A percentile compares a stretch with the other conserved stretches of the same genome.
phyloP scores from a whole-genome alignment of 306 rosid species.

The Citrullus amarus region DNA sequence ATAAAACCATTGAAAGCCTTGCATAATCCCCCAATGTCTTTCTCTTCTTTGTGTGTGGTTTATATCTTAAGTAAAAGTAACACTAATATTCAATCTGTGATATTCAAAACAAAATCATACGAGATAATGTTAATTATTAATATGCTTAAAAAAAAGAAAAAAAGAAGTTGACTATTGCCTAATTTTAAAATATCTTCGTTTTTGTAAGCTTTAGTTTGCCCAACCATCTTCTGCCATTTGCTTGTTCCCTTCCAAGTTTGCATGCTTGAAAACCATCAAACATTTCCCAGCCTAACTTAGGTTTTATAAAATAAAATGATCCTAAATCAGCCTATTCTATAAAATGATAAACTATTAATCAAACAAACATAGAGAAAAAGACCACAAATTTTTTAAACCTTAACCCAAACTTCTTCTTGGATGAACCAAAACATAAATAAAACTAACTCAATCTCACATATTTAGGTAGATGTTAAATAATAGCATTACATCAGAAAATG shows the following conservation, averaged over 20 bases:
- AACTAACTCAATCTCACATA: no score
- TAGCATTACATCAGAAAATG: no score
- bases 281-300: conserved; percentile 10
- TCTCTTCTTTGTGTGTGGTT: background rate
- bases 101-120: background rate
- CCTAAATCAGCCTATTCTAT: no score
- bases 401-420: no score
- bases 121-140: background rate
- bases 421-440: no score
- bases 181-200: background rate
- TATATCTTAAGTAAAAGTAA: background rate
- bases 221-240: conserved; percentile 22
- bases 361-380: no score
- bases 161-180: background rate
- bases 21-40: background rate
- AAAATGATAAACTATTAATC: no score
- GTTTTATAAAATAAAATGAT: no score
- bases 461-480: no score
- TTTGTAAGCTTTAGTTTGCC: background rate
- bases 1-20: background rate
- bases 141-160: background rate
- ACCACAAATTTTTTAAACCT: no score
- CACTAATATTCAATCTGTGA: background rate
- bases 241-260: conserved; percentile 3
- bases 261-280: conserved; percentile 44